phyloP scores from a whole-genome alignment of 2,329 filamentous ascomycete species.

The Ophiocordyceps camponoti-floridani region DNA sequence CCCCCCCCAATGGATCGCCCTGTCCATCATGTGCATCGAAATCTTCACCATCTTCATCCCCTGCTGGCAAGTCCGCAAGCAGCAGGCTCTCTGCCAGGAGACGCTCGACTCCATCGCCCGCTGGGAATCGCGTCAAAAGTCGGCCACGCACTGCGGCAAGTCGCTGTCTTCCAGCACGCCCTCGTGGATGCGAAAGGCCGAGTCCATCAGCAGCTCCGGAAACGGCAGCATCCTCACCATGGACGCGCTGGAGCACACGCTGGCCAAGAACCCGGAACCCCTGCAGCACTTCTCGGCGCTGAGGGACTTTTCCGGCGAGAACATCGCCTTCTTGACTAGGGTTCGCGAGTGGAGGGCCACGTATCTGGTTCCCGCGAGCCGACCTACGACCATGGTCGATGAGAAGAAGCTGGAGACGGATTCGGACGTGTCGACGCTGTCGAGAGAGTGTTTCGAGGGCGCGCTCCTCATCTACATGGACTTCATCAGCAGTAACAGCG shows the following conservation, averaged over 20 bases:
- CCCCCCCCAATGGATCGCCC: constrained; percentile 42
- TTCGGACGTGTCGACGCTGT: constrained; percentile 7
- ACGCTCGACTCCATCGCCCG: constrained; percentile 29
- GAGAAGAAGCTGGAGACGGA: no score
- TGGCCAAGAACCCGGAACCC: constrained; percentile 35
- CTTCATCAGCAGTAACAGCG: constrained; percentile 41
- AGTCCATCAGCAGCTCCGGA: constrained; percentile 13
- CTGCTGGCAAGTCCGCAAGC: constrained; percentile 34
- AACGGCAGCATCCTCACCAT: constrained; percentile 35
- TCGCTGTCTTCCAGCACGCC: constrained; percentile 17
- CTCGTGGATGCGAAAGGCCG: constrained; percentile 18
- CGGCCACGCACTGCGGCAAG: constrained; percentile 11
- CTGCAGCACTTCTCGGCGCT: constrained; percentile 43
- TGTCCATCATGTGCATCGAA: constrained; percentile 45
- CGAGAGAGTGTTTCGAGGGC: constrained; percentile 33
- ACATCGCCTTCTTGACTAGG: constrained; percentile 45
- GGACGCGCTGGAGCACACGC: constrained; percentile 39
- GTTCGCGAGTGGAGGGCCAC: constrained; percentile 25
- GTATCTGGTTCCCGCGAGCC: constrained; percentile 7
- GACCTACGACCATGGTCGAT: not conserved
- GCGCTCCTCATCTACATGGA: constrained; percentile 43
- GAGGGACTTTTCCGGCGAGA: constrained; percentile 49
- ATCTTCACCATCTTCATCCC: constrained; percentile 46
- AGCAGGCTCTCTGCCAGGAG: constrained; percentile 25
- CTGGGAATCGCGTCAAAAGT: constrained; percentile 25